A percentile compares a stretch with the other conserved stretches of the same genome.
phyloP scores from a whole-genome alignment of 129 eudicot species.

The Flaveria bidentis region DNA sequence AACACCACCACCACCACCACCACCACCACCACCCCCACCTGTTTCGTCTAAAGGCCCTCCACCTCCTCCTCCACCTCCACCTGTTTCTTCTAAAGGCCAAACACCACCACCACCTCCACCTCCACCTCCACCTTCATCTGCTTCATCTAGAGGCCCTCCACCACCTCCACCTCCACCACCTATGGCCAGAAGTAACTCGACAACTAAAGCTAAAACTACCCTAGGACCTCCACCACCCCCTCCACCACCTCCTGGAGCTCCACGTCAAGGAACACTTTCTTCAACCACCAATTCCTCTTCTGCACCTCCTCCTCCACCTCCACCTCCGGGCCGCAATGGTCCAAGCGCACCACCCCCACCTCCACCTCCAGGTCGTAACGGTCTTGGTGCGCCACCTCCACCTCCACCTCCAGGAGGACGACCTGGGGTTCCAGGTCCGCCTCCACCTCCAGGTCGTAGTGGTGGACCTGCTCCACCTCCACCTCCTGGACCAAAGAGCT shows the following conservation, averaged over 20 bases:
- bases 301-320: conserved; percentile 28
- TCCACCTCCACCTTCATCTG: not conserved
- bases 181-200: not conserved
- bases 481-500: conserved; percentile 25
- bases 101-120: not conserved
- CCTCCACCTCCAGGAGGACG: conserved; percentile 27
- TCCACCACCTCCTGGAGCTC: conserved; percentile 39
- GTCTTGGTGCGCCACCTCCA: conserved; percentile 17
- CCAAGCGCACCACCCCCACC: conserved; percentile 25
- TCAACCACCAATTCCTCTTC: conserved; percentile 23
- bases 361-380: conserved; percentile 7
- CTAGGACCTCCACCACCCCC: conserved; percentile 32
- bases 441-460: conserved; percentile 21
- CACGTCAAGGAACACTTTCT: conserved; percentile 32
- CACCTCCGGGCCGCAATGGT: conserved; percentile 17
- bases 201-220: conserved; percentile 10
- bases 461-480: conserved; percentile 27
- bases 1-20: not conserved
- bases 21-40: not conserved
- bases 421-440: conserved; percentile 53
- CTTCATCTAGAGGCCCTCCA: not conserved
- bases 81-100: conserved; percentile 6
- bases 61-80: conserved; percentile 33
- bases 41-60: conserved; percentile 9
- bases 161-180: conserved; percentile 13